Percentiles rank a stretch among this genome's conserved stretches.
Evolutionary conservation across 148 eudicot species (phyloP).

Genomic region (Chenopodium formosanum): DNA sequence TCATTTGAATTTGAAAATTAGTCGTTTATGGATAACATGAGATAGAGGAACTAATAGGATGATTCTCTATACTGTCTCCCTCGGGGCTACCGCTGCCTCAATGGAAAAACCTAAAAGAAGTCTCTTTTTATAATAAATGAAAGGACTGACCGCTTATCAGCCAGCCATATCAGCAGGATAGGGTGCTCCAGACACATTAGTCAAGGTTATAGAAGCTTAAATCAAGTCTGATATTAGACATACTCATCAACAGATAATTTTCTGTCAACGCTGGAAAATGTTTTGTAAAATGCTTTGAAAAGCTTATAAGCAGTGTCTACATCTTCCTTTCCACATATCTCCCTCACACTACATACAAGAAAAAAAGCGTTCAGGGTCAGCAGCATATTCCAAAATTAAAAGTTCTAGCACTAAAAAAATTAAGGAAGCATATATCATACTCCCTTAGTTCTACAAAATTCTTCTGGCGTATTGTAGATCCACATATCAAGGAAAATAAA

Average conservation of each 20-base stretch:
- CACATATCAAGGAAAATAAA: no score
- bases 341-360: constrained; percentile 61
- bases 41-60: neutral
- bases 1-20: neutral
- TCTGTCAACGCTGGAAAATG: constrained; percentile 75
- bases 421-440: neutral
- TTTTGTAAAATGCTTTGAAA: constrained; percentile 80
- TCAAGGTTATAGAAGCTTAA: neutral
- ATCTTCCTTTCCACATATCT: constrained; percentile 84
- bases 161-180: neutral
- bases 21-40: neutral
- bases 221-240: constrained; percentile 13
- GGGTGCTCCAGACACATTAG: neutral
- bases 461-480: no score
- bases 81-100: neutral
- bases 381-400: neutral
- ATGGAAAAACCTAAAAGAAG: neutral
- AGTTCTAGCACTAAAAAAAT: neutral
- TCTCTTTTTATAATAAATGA: no score
- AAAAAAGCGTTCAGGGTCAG: neutral
- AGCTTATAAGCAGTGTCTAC: constrained; percentile 82
- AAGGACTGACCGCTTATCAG: neutral
- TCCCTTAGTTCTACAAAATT: no score
- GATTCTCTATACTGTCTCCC: neutral
- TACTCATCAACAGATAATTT: constrained; percentile 63